Conservation (phyloP, 1,284 basidiomycete genomes). For the Irpex sp. region DNA sequence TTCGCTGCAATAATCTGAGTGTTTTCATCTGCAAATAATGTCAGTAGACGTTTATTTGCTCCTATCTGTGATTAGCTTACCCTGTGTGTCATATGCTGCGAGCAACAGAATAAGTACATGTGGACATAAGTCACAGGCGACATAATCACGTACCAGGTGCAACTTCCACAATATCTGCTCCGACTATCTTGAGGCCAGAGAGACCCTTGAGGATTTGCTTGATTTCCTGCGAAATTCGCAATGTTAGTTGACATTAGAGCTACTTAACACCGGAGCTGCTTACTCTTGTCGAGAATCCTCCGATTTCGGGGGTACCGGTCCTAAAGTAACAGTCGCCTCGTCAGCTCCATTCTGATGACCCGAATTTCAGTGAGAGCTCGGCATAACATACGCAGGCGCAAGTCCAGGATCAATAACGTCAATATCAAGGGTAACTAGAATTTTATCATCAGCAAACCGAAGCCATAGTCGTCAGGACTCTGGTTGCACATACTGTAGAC, state of each 20-base stretch:
- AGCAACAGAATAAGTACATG: not conserved
- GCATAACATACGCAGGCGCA: constrained; percentile 34
- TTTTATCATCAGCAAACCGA: not conserved
- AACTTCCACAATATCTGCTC: constrained; percentile 38
- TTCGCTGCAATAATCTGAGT: constrained; percentile 33
- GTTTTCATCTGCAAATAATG: constrained; percentile 25
- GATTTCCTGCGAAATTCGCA: constrained; percentile 28
- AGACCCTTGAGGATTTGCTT: constrained; percentile 37
- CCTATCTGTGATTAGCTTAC: constrained; percentile 8
- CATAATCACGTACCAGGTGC: constrained; percentile 23
- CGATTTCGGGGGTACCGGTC: constrained; percentile 38
- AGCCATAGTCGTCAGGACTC: not conserved
- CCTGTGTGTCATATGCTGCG: constrained; percentile 28
- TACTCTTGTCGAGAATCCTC: constrained; percentile 35
- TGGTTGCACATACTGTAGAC: constrained; percentile 30
- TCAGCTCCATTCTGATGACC: too few species aligned
- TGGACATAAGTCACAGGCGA: not conserved
- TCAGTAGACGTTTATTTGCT: not conserved
- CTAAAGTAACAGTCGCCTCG: constrained; percentile 8
- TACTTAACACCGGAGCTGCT: constrained; percentile 3
- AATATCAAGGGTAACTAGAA: constrained; percentile 27
- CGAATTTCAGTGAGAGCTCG: not conserved
- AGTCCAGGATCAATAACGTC: constrained; percentile 35
- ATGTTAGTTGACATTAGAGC: not conserved
- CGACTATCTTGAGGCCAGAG: constrained; percentile 35